Evolutionary conservation across 2,329 filamentous ascomycete species (phyloP).

Genomic region (Epichloe baconii): DNA sequence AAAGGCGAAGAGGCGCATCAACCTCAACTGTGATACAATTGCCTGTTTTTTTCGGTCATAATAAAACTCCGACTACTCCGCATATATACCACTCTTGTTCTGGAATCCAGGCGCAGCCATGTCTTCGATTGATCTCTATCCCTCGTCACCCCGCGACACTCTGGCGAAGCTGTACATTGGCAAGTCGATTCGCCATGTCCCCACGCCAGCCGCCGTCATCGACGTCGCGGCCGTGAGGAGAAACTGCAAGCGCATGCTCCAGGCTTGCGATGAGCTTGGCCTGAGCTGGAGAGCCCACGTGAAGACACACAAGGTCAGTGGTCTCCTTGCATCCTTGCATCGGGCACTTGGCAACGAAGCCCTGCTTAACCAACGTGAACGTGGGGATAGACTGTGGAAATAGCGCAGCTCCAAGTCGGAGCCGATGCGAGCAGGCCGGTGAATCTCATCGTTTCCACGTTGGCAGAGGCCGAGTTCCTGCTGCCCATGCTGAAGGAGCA

Average conservation of each 20-base stretch:
- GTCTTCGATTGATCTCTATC: slow-evolving; percentile 12
- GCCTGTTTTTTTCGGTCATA: no score
- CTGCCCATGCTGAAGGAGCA: slow-evolving; percentile 46
- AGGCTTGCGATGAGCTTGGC: slow-evolving; percentile 42
- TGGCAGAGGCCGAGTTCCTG: slow-evolving; percentile 60
- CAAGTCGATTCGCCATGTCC: slow-evolving; percentile 44
- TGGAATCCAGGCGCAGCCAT: slow-evolving; percentile 3
- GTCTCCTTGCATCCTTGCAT: not conserved
- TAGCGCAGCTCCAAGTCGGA: slow-evolving; percentile 59
- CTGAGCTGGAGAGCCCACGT: slow-evolving; percentile 65
- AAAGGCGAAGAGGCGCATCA: not conserved
- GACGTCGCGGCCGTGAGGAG: slow-evolving; percentile 51
- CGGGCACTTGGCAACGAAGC: no score
- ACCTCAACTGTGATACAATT: no score
- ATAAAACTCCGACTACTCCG: no score
- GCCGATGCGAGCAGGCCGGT: slow-evolving; percentile 30
- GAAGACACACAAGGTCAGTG: slow-evolving; percentile 65
- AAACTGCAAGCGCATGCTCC: slow-evolving; percentile 62
- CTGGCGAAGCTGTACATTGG: slow-evolving; percentile 31
- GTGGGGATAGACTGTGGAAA: slow-evolving; percentile 43
- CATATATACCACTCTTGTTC: not conserved
- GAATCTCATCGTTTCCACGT: slow-evolving; percentile 59
- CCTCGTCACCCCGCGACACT: slow-evolving; percentile 12
- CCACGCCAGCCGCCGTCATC: slow-evolving; percentile 54
- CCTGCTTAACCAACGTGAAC: no score